These are phyloP conservation scores for Chenopodium suecicum DNA, from an alignment of 148 eudicot species.

Conservation along the genomic window DNA sequence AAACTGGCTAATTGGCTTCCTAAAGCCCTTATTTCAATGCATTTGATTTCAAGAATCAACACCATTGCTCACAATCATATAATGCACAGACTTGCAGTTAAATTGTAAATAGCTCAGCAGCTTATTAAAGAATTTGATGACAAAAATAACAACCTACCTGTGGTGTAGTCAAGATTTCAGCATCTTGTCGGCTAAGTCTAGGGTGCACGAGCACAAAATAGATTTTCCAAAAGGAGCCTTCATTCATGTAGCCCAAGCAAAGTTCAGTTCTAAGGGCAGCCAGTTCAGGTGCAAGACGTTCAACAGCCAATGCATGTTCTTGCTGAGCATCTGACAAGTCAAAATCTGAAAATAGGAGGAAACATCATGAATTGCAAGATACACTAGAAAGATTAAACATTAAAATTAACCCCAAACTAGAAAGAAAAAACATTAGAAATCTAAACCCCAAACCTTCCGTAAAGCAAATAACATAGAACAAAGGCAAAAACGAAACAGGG, in stretches of 20 bases:
- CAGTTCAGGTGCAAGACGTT: constrained; percentile 79
- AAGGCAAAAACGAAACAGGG: too few species aligned
- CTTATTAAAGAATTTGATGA: background rate
- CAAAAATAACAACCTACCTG: constrained; percentile 45
- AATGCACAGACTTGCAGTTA: background rate
- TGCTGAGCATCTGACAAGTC: constrained; percentile 92
- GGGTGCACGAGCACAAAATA: constrained; percentile 92
- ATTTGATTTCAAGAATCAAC: background rate
- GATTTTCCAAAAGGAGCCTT: constrained; percentile 87
- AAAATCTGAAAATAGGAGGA: constrained; percentile 47
- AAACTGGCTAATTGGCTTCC: background rate
- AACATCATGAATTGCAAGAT: constrained; percentile 9
- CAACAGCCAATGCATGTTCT: constrained; percentile 94
- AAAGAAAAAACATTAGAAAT: background rate
- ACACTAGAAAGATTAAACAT: background rate
- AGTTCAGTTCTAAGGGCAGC: constrained; percentile 86
- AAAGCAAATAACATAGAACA: background rate
- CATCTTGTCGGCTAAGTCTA: constrained; percentile 65
- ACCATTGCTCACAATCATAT: background rate
- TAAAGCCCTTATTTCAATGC: background rate
- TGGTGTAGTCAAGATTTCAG: constrained; percentile 74
- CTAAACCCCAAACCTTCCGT: background rate
- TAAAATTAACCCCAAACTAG: background rate
- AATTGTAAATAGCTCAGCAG: background rate
- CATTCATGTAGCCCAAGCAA: constrained; percentile 90